These are phyloP conservation scores for Sugiyamaella mastotermitis DNA, from an alignment of 805 yeast genomes.

Conservation along the genomic window DNA sequence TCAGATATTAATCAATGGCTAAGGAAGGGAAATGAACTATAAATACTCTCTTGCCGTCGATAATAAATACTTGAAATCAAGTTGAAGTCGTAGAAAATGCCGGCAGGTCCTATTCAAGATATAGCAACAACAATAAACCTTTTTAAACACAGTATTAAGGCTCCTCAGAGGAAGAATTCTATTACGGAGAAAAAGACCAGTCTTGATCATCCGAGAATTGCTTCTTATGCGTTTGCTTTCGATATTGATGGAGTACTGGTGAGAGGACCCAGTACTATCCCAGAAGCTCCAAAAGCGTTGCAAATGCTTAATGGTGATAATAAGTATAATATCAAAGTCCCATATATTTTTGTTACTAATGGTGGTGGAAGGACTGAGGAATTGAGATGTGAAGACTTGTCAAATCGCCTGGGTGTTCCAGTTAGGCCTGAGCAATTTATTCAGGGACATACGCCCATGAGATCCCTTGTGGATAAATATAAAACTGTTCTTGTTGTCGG, in stretches of 20 bases:
- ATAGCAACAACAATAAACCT: no score
- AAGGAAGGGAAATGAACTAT: no score
- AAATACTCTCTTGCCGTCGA: no score
- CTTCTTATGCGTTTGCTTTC: constrained; percentile 68
- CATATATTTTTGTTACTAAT: constrained; percentile 77
- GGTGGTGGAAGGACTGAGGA: constrained; percentile 80
- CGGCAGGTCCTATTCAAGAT: no score
- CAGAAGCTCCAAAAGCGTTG: constrained; percentile 60
- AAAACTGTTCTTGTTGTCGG: constrained; percentile 76
- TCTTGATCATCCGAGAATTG: constrained; percentile 19
- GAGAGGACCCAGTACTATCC: constrained; percentile 64
- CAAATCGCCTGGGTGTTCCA: constrained; percentile 41
- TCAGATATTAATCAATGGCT: no score
- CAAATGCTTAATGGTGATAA: constrained; percentile 43
- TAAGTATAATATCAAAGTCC: constrained; percentile 65
- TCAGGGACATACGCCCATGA: constrained; percentile 88
- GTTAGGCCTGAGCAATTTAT: constrained; percentile 60
- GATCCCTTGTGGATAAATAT: constrained; percentile 45
- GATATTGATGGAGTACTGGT: constrained; percentile 90
- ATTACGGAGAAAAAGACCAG: constrained; percentile 5
- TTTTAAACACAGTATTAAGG: no score
- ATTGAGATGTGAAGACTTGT: constrained; percentile 50
- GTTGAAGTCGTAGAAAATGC: no score
- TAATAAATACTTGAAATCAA: no score
- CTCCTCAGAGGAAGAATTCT: constrained; percentile 9